Conservation (phyloP, 192 early-diverging fungal genomes). For the Phycomyces blakesleeanus region DNA sequence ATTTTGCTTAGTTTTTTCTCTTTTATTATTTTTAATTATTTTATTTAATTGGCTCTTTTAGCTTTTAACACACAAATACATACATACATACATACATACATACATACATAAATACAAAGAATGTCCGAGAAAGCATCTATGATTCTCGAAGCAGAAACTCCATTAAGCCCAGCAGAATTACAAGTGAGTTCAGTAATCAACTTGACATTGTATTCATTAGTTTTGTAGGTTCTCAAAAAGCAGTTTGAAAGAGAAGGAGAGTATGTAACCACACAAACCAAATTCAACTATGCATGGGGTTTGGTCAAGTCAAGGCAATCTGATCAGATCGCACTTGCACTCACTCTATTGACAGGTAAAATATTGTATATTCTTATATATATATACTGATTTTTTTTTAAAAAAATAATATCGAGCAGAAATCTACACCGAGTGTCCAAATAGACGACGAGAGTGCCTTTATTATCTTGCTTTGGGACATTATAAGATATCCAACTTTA, state of each 20-base stretch:
- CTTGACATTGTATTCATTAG: not conserved
- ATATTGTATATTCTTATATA: not conserved
- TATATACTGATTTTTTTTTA: conserved; percentile 13
- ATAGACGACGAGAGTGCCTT: conserved; percentile 88
- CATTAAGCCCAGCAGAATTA: conserved; percentile 19
- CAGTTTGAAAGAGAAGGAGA: conserved; percentile 69
- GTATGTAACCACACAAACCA: conserved; percentile 77
- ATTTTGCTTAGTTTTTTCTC: too few relatives aligned
- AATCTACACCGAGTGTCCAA: conserved; percentile 79
- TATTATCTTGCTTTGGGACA: conserved; percentile 92
- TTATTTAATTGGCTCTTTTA: too few relatives aligned
- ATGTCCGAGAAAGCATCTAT: not conserved
- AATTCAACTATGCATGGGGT: conserved; percentile 97
- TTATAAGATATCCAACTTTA: conserved; percentile 88
- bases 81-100: too few relatives aligned
- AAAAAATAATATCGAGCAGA: too few relatives aligned
- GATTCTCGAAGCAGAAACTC: conserved; percentile 25
- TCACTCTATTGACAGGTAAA: conserved; percentile 70
- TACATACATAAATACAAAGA: too few relatives aligned
- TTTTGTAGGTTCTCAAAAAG: conserved; percentile 57
- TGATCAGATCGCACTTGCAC: conserved; percentile 70
- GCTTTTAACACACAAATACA: too few relatives aligned
- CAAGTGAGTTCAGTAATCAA: conserved; percentile 12
- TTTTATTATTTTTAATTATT: too few relatives aligned
- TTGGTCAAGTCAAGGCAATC: conserved; percentile 68